Evolutionary conservation across 2,329 filamentous ascomycete species (phyloP).

Genomic region (Talaromyces sp.): DNA sequence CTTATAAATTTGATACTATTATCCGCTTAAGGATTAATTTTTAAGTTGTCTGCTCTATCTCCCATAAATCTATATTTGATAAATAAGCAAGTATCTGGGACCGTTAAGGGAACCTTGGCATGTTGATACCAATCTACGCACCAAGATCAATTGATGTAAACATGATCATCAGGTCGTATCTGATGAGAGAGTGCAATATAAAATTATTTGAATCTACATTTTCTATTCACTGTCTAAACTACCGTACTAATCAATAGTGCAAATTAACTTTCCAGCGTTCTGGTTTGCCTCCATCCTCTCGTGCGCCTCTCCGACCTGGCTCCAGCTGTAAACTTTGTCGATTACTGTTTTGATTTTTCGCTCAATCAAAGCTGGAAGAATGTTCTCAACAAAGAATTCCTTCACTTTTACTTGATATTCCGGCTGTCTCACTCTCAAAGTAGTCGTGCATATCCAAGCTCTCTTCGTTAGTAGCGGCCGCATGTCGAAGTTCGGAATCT

Average conservation of each 20-base stretch:
- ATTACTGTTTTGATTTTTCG: not conserved
- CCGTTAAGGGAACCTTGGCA: not conserved
- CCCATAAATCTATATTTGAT: too few species aligned
- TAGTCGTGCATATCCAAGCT: conserved; percentile 9
- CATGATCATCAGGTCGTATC: too few species aligned
- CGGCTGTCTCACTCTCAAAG: not conserved
- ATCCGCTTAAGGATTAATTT: too few species aligned
- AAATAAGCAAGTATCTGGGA: not conserved
- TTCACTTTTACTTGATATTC: not conserved
- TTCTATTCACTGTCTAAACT: too few species aligned
- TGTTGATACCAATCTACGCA: not conserved
- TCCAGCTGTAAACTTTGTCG: conserved; percentile 2
- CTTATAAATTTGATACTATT: not conserved
- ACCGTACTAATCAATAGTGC: not conserved
- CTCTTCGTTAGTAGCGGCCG: conserved; percentile 11
- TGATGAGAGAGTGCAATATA: not conserved
- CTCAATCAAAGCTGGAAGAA: not conserved
- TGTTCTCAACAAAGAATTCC: not conserved
- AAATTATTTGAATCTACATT: not conserved
- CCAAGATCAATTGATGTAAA: too few species aligned
- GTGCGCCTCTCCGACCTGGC: not conserved
- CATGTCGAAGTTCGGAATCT: conserved; percentile 9
- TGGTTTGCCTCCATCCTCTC: not conserved
- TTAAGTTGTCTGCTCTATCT: too few species aligned
- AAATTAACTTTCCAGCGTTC: conserved; percentile 3